Base-by-base conservation (phyloP, 179 eudicot genomes). In the Carnegiea gigantea region DNA sequence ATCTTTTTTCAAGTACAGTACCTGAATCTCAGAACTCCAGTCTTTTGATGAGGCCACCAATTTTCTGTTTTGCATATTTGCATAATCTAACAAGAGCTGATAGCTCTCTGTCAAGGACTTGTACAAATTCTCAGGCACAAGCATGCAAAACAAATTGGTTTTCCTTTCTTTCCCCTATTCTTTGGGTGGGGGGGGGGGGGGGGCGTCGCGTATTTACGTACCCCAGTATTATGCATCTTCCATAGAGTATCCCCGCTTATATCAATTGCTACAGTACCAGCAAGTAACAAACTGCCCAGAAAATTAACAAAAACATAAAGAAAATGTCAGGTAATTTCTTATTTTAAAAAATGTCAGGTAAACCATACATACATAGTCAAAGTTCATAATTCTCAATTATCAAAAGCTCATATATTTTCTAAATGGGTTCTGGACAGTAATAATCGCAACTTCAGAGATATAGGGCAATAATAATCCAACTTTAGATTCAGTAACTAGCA, bases 161-260 rank as follows among this genome's bases (percentile, higher is more conserved):
- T 40, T 9, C 30, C 57, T 51, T 51, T 12, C 3, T 51, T 51
- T 51, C 18, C 3, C 14, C 18, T 9, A 1, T 13, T 49, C 14
- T 51, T 11, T 51, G 17, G 33, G 38, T 3, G 14, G 15, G 20
- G 20, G 17, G 71, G 24, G 17, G 20, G 28, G 71, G 11, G n/a
- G n/a, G n/a, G n/a, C n/a, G n/a, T 18, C 28, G 3, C 68, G 0
- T 28, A 62, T 62, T 6, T 77, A 65, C 89, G 81, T 92, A 94
- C 98, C 93, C 95, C 98, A 15, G 90, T 43, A 88, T 94, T 91
- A 14, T 82, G 87, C 88, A 87, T 87, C 82, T 91, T 90, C 97
- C 98, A 92, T 36, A 92, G 67, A 57, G 89, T 84, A 70, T 89
- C 90, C 82, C 92, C 84, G 54, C 93, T 86, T 8, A 81, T 77